Base-by-base conservation (phyloP, 2,329 filamentous ascomycete species). In the Pseudofabraea citricarpa region DNA sequence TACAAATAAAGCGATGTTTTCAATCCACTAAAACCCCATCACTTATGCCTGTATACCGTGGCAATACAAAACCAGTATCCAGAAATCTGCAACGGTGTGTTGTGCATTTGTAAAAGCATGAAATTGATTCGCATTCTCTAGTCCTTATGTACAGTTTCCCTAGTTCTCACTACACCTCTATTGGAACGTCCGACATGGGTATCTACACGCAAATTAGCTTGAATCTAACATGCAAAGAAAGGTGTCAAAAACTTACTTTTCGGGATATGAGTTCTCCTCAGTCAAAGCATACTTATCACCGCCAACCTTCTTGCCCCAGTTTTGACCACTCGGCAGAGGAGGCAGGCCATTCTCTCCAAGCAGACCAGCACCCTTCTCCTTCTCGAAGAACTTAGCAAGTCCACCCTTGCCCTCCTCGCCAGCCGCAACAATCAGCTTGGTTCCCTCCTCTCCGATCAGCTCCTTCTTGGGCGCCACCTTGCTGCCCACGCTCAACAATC, bases 401-500 rank as follows among this genome's bases (percentile, higher is more conserved):
- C 87, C 84, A 55, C 80, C 80, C 64, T 84, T 73, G 23, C 86
- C 88, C 60, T 89, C 78, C 62, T 90, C 74, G 70, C 85, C 81
- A 21, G 85, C 83, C 21, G 79, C 79, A 29, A 93, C 84, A 51
- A 98, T 72, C 47, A 72, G 73, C 87, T 83, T 80, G 45, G 69
- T 72, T 61, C 90, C 86, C 18, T 78, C 81, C 52, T 87, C 81
- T 36, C 86, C 86, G 52, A 95, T 77, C 61, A 91, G 77, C 59
- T 95, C 88, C 51, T 88, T 82, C 71, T 89, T 91, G 24, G 93
- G 91, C 38, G 72, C 73, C 9, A 80, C 84, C 44, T 84, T 85
- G 68, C 85, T 95, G 54, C 93, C 93, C 35, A 97, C 81, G 21
- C 77, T 83, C 62, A 98, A 74, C 56, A 98, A 78, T 32, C 85